A percentile compares a stretch with the other conserved stretches of the same genome.
These are phyloP conservation scores for Petunia secreta DNA, from an alignment of 257 asterid species.

Conservation along the genomic window DNA sequence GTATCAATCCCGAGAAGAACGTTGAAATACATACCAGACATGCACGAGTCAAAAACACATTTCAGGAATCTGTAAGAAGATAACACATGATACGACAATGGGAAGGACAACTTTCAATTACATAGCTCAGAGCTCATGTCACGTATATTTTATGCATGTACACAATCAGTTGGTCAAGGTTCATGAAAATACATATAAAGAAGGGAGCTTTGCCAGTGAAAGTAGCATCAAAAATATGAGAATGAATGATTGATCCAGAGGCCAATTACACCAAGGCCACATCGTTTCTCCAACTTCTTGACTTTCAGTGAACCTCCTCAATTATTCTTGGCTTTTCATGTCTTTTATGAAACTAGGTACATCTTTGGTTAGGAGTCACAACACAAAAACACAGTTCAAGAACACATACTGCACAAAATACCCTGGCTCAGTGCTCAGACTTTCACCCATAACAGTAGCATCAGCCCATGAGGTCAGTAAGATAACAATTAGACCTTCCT, in stretches of 20 bases:
- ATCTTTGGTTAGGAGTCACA: not conserved
- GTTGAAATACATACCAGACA: not conserved
- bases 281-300: not conserved
- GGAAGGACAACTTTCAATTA: not conserved
- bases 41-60: constrained; percentile 4
- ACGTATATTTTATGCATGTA: not conserved
- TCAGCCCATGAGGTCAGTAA: not conserved
- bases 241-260: not conserved
- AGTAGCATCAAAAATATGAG: constrained; percentile 18
- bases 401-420: not conserved
- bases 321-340: not conserved
- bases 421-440: not conserved
- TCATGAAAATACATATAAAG: not conserved
- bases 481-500: constrained; percentile 7
- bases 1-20: not conserved
- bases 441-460: constrained; percentile 16
- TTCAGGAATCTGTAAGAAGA: constrained; percentile 15
- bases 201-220: constrained; percentile 7
- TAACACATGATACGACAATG: constrained; percentile 1
- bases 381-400: not conserved
- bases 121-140: constrained; percentile 16
- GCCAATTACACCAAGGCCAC: not conserved
- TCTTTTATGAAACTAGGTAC: not conserved
- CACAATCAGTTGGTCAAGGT: not conserved
- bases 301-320: not conserved